Base-by-base conservation (phyloP, 495 filamentous ascomycete species). In the Neurospora sp. region DNA sequence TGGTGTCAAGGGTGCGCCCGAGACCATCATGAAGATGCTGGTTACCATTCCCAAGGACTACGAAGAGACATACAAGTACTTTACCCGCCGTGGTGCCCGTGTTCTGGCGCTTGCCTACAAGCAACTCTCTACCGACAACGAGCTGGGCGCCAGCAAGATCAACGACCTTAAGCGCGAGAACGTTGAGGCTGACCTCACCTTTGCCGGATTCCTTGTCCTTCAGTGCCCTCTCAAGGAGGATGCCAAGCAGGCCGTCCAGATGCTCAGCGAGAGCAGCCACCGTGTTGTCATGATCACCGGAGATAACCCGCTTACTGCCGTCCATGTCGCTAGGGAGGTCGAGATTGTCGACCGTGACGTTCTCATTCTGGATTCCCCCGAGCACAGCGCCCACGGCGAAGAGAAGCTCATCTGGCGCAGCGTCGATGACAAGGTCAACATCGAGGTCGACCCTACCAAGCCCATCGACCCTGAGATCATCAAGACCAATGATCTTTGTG, bases 271-370 rank as follows among this genome's bases (percentile, higher is more conserved):
- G 84, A 97, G 95, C 82, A 97, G 93, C 82, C 96, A 99, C 84
- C 93, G 96, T 75, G 93, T 96, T 72, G 92, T 98, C 76, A 99
- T 99, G 96, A 99, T 99, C 72, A 99, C 96, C 68, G 96, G 96
- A 77, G 96, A 99, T 82, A 99, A 99, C 79, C 94, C 96, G 27
- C 87, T 99, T 48, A 99, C 96, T 31, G 96, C 96, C 75, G 92
- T 96, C 35, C 95, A 99, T 79, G 96, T 99, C 73, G 96, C 96
- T 14, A 90, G 91, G 59, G 90, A 98, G 79, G 96, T 99, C 44
- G 96, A 99, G 78, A 99, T 99, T 79, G 93, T 99, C 27, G 96
- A 99, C 76, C 91, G 96, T 12, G 96, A 98, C 35, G 93, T 96
- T 46, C 85, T 98, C 37, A 97, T 99, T 75, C 86, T 99, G 40